Evolutionary conservation across 2,329 filamentous ascomycete genomes (phyloP).

Genomic region (Neonectria magnoliae): DNA sequence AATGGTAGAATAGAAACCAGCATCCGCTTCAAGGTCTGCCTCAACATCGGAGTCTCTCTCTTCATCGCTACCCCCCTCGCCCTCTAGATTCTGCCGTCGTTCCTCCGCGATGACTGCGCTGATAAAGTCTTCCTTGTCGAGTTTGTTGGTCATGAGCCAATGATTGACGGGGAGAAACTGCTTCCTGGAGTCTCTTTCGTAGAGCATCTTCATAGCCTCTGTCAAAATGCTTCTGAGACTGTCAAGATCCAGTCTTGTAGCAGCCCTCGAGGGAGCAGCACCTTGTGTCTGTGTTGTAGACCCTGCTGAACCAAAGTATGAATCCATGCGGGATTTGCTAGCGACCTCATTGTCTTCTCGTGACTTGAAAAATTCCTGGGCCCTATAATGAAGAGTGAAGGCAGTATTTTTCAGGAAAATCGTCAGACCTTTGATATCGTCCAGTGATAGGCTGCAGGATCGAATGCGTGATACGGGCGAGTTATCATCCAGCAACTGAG

Average conservation of each 20-base stretch:
- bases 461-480: constrained; percentile 60
- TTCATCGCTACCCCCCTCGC: constrained; percentile 49
- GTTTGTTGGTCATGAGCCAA: constrained; percentile 91
- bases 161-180: constrained; percentile 84
- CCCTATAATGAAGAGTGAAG: constrained; percentile 88
- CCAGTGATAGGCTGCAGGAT: constrained; percentile 74
- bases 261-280: neutral
- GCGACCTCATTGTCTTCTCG: constrained; percentile 34
- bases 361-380: constrained; percentile 65
- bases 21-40: constrained; percentile 44
- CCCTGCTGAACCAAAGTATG: constrained; percentile 40
- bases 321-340: constrained; percentile 42
- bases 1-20: constrained; percentile 46
- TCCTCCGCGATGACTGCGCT: constrained; percentile 88
- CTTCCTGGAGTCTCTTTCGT: constrained; percentile 90
- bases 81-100: constrained; percentile 74
- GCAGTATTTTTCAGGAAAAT: constrained; percentile 90
- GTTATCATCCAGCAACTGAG: constrained; percentile 49
- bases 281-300: constrained; percentile 5
- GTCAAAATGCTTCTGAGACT: constrained; percentile 85
- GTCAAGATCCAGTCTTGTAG: constrained; percentile 69
- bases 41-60: constrained; percentile 44
- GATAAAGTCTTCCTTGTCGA: constrained; percentile 91
- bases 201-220: constrained; percentile 84
- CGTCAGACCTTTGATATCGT: constrained; percentile 78